Conservation (phyloP, 345 rosid species). For the Sonneratia alba region DNA sequence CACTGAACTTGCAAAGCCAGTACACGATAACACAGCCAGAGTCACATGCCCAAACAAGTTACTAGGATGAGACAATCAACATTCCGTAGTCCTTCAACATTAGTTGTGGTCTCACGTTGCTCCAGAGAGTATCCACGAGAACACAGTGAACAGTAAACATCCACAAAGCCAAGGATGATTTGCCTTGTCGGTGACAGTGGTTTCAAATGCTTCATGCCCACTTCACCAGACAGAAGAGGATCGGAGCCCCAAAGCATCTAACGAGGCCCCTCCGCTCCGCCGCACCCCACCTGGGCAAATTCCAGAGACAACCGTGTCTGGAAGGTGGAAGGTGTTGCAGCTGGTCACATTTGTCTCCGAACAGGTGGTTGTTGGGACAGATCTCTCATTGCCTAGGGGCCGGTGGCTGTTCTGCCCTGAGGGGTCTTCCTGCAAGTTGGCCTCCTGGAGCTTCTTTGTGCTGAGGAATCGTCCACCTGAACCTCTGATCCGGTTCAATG, state of each 20-base stretch:
- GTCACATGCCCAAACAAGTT: too few species aligned
- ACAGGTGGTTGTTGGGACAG: constrained; percentile 14
- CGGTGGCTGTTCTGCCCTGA: constrained; percentile 9
- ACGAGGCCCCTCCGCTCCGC: constrained; percentile 11
- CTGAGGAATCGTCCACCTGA: constrained; percentile 45
- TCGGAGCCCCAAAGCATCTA: constrained; percentile 14
- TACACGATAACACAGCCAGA: too few species aligned
- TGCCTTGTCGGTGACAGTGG: constrained; percentile 24
- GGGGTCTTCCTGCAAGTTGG: not conserved
- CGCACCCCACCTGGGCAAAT: constrained; percentile 13
- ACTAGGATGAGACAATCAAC: not conserved
- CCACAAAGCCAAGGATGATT: constrained; percentile 59
- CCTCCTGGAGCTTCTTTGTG: constrained; percentile 21
- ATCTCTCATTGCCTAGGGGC: not conserved
- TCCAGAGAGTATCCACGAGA: not conserved
- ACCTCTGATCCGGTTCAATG: constrained; percentile 40
- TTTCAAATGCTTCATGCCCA: not conserved
- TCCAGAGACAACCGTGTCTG: constrained; percentile 13
- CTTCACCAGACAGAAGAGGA: constrained; percentile 28
- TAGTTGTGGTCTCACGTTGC: not conserved
- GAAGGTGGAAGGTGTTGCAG: constrained; percentile 6
- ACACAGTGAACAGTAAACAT: not conserved
- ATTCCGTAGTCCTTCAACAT: not conserved
- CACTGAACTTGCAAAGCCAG: too few species aligned
- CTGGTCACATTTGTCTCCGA: constrained; percentile 16